Evolutionary conservation across 176 grass and related monocot species (phyloP), one percentile per base, ranked within the genome.

Genomic region (Ensete ventricosum): DNA sequence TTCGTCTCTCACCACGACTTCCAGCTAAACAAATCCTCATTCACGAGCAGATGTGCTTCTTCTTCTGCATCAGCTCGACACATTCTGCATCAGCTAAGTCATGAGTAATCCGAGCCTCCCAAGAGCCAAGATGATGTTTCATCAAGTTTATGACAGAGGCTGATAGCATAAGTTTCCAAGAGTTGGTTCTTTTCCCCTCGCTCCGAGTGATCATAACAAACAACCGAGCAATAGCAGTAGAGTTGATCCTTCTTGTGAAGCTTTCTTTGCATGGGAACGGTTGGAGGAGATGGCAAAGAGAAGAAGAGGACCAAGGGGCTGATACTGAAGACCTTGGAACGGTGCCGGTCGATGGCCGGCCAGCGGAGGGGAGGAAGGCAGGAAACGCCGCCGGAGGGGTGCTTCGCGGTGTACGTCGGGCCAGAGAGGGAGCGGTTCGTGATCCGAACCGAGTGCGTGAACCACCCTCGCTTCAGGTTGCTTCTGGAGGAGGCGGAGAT

Each of bases 401-500:
- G 82, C 84, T 65, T 87, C 72, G 52, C 84, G 50, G 88, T 90
- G 79, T 71, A 67, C 76, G 76, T 90, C 29, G 84, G 88, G 49
- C 54, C 73, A 0, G 72, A 48, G 14, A 70, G 84, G 76, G 78
- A 82, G 62, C 88, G 82, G 3, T 90, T 87, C 76, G 24, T 80
- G 16, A 79, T 90, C 21, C 84, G 84, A n/a, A 87, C 82, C 7
- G 82, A 74, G 72, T 80, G 72, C 27, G 70, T 87, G 12, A 87
- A 87, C 88, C 84, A 87, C 76, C 79, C 79, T 13, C 84, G 84
- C 59, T 90, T 90, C 76, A 65, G 67, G 59, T 50, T 17, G 73
- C 79, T 90, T 50, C 79, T 90, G 58, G 68, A 87, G 52, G 82
- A 90, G 82, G 82, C 88, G 2, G 88, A 90, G 79, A 73, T 75